Evolutionary conservation across 805 yeast genomes (phyloP), one percentile per base, ranked within the genome.

Genomic region (Yarrowia sp.): DNA sequence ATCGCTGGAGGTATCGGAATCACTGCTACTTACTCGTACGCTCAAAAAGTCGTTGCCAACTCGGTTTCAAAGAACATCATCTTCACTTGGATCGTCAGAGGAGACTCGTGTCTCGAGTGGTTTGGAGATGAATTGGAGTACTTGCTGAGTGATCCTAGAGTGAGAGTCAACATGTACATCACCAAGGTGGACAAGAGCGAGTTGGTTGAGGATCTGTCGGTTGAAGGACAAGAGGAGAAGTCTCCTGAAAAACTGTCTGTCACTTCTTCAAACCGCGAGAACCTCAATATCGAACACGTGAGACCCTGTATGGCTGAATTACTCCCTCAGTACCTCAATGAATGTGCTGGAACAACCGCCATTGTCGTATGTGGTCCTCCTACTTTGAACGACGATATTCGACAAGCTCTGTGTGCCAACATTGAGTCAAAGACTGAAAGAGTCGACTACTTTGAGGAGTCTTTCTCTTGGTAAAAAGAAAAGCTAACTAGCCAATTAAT

Each of bases 1-100:
- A 67, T 88, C 31, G 88, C 92, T 8, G 92, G 91, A 50, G 93
- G 95, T 33, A 85, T 85, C 64, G 95, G 95, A 62, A 78, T 89
- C 61, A 86, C 93, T 0, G 89, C 85, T 0, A 79, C 83, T 15
- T 81, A 81, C 66, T 75, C 83, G 7, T 78, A 82, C 65, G 85
- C 81, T 8, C 68, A 35, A 41, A 68, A 2, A 8, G 47, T 43
- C 17, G 32, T 39, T 5, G 28, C 44, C 1, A 68, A 76, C 39
- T 77, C 78, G 53, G 67, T 79, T 32, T 68, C 42, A 15, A 55
- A 65, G 42, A 74, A 75, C 48, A 77, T 80, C 38, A 81, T 82
- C 66, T 78, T 89, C 55, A 74, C 83, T 32, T 89, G 96, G 95
- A 79, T 81, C 13, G 77, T 87, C 8, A 79, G 86, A 67, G 82